These are phyloP conservation scores for Amauroascus verrucosus DNA, from an alignment of 2,329 filamentous ascomycete genomes.

Conservation along the genomic window DNA sequence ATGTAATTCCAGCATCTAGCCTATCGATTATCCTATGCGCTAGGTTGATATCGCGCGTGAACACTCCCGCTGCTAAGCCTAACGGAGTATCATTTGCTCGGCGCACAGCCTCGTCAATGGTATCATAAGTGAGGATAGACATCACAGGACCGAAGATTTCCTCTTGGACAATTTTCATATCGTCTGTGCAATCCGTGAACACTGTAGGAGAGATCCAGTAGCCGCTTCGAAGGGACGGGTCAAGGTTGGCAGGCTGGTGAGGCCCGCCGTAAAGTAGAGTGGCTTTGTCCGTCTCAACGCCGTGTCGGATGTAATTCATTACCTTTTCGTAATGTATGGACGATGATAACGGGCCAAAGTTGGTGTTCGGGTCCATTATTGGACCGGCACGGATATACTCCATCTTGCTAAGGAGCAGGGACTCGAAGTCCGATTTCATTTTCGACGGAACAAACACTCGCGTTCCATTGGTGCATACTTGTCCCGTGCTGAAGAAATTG, in stretches of 20 bases:
- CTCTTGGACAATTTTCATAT: constrained; percentile 68
- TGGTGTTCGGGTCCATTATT: constrained; percentile 60
- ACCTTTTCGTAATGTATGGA: constrained; percentile 68
- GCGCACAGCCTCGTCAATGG: constrained; percentile 56
- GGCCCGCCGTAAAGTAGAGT: constrained; percentile 65
- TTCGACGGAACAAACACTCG: constrained; percentile 66
- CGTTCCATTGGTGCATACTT: constrained; percentile 89
- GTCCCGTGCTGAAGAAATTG: constrained; percentile 83
- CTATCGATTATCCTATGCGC: constrained; percentile 62
- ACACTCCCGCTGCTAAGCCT: constrained; percentile 75
- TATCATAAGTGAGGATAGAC: constrained; percentile 64
- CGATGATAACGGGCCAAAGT: constrained; percentile 76
- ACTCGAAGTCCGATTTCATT: constrained; percentile 60
- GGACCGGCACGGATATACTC: constrained; percentile 59
- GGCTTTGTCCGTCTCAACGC: constrained; percentile 62
- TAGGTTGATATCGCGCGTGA: constrained; percentile 61
- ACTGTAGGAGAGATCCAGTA: constrained; percentile 78
- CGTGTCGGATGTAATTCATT: constrained; percentile 62
- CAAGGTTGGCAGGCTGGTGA: constrained; percentile 31
- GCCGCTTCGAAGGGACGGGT: constrained; percentile 47
- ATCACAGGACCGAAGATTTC: constrained; percentile 88
- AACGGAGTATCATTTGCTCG: constrained; percentile 69
- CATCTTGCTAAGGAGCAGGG: constrained; percentile 59
- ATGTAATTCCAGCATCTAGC: constrained; percentile 76
- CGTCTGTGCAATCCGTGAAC: constrained; percentile 75